Evolutionary conservation across 78 protist species (phyloP).

Genomic region (Tieghemostelium lacteum): DNA sequence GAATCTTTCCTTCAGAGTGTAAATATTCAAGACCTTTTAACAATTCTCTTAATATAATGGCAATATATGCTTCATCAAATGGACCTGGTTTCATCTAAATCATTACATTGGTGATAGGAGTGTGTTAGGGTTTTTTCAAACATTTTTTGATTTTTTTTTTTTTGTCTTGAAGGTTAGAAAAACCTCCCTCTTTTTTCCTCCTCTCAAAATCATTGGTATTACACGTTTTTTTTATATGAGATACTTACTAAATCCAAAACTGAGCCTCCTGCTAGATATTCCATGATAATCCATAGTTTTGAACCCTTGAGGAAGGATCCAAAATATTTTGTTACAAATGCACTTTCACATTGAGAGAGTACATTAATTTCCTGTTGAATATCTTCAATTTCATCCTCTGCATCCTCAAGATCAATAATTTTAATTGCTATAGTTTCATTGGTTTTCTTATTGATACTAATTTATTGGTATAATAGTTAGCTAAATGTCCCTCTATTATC

Average conservation of each 20-base stretch:
- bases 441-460: slow-evolving; percentile 85
- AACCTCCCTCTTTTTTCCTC: too few species aligned
- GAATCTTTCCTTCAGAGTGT: slow-evolving; percentile 95
- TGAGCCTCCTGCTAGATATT: slow-evolving; percentile 96
- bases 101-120: too few species aligned
- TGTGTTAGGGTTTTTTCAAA: too few species aligned
- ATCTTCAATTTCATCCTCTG: slow-evolving; percentile 98
- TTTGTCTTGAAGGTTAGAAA: too few species aligned
- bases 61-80: slow-evolving; percentile 90
- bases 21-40: slow-evolving; percentile 93
- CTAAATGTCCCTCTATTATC: neutral
- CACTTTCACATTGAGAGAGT: slow-evolving; percentile 89
- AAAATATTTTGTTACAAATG: slow-evolving; percentile 87
- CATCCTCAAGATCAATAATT: slow-evolving; percentile 95
- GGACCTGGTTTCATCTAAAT: slow-evolving; percentile 84
- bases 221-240: neutral
- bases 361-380: slow-evolving; percentile 93
- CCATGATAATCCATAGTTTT: slow-evolving; percentile 97
- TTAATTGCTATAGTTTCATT: slow-evolving; percentile 93
- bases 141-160: too few species aligned
- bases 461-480: neutral
- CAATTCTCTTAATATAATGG: slow-evolving; percentile 92
- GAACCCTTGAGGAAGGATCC: slow-evolving; percentile 89
- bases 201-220: neutral
- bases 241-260: slow-evolving; percentile 87